These are phyloP conservation scores for Hansenula sp. DNA, from an alignment of 1,139 yeast genomes.

Conservation along the genomic window DNA sequence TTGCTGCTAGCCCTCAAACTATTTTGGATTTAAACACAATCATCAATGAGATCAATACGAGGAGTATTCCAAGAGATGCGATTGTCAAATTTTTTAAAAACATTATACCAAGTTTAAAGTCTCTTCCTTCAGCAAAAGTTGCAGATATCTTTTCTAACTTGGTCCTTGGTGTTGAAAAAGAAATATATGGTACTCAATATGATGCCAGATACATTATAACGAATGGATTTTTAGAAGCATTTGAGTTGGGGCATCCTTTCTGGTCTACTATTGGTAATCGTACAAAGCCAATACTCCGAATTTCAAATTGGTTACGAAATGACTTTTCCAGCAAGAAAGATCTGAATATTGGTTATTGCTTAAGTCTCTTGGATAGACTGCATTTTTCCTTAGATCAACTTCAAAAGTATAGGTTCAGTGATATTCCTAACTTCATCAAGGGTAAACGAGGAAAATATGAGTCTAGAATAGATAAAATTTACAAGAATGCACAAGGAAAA, in stretches of 20 bases:
- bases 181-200: background rate
- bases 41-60: background rate
- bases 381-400: background rate
- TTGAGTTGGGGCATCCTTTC: background rate
- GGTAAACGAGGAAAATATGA: no score
- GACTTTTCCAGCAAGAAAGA: background rate
- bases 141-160: background rate
- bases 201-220: constrained; percentile 3
- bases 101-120: background rate
- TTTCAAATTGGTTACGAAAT: constrained; percentile 7
- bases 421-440: background rate
- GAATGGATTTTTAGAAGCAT: background rate
- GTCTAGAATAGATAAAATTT: no score
- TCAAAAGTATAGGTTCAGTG: no score
- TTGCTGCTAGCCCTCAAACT: background rate
- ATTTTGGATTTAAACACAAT: background rate
- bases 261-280: background rate
- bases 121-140: no score
- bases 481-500: no score
- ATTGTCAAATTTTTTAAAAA: background rate
- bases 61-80: background rate
- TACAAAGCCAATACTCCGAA: background rate
- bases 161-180: constrained; percentile 1
- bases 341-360: background rate
- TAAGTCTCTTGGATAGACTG: background rate